Evolutionary conservation across 1,139 yeast genomes (phyloP).

Genomic region (Diutina siamensis): DNA sequence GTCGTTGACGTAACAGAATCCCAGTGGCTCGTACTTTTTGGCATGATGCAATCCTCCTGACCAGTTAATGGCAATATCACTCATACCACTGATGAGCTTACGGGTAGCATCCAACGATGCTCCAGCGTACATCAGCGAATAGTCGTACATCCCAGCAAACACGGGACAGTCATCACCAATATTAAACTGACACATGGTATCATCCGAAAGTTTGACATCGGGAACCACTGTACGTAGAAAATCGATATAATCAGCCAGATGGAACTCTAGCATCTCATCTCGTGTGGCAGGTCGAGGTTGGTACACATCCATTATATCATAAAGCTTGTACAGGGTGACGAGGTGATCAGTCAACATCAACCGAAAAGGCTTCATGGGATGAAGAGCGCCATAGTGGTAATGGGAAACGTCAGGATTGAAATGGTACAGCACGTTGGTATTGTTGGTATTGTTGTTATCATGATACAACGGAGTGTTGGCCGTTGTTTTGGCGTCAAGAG

Average conservation of each 20-base stretch:
- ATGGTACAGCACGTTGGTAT: conserved; percentile 59
- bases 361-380: conserved; percentile 98
- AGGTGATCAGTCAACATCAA: conserved; percentile 89
- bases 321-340: conserved; percentile 73
- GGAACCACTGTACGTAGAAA: conserved; percentile 78
- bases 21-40: conserved; percentile 85
- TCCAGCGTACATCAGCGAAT: conserved; percentile 79
- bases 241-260: conserved; percentile 77
- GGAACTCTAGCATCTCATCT: conserved; percentile 71
- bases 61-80: conserved; percentile 96
- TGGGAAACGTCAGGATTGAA: conserved; percentile 73
- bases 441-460: conserved; percentile 19
- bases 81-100: conserved; percentile 69
- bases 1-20: conserved; percentile 92
- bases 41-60: conserved; percentile 98
- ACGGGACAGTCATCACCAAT: conserved; percentile 98
- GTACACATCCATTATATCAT: conserved; percentile 84
- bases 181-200: conserved; percentile 62
- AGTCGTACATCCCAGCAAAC: conserved; percentile 88
- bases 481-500: conserved; percentile 46
- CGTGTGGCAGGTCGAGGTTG: conserved; percentile 73
- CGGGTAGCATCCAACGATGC: conserved; percentile 90
- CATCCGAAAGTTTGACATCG: conserved; percentile 48
- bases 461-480: conserved; percentile 51
- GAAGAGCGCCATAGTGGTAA: conserved; percentile 84